Evolutionary conservation across 208 protist genomes (phyloP).

Genomic region (Endotrypanum monterogeii): DNA sequence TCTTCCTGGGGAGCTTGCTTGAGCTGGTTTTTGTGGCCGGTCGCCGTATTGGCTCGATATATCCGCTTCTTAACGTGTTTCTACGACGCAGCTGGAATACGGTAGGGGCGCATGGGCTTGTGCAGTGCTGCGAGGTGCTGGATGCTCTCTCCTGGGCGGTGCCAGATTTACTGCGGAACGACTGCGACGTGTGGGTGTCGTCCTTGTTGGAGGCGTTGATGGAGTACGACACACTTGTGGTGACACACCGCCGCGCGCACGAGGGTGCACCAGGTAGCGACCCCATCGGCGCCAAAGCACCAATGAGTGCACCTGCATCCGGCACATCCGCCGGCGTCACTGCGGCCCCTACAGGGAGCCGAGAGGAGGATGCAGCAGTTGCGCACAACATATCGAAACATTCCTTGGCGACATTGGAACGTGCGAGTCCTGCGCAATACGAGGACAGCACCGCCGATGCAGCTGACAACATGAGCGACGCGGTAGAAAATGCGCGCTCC

Average conservation of each 20-base stretch:
- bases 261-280: constrained; percentile 2
- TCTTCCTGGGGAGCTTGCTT: constrained; percentile 45
- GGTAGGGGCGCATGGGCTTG: constrained; percentile 29
- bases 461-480: neutral
- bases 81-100: constrained; percentile 54
- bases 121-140: constrained; percentile 66
- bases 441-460: neutral
- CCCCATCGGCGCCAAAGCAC: neutral
- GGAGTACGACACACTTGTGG: constrained; percentile 30
- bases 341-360: neutral
- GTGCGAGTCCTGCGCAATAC: neutral
- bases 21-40: constrained; percentile 57
- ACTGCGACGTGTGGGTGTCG: constrained; percentile 60
- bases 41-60: constrained; percentile 63
- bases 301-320: neutral
- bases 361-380: neutral
- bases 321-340: neutral
- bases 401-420: neutral
- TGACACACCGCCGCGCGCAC: constrained; percentile 29
- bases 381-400: neutral
- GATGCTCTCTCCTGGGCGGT: constrained; percentile 55
- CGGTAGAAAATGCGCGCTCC: neutral
- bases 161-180: constrained; percentile 65
- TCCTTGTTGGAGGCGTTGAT: constrained; percentile 56
- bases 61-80: constrained; percentile 62